Conservation (phyloP, 805 yeast genomes). For the Candida ponderosae region DNA sequence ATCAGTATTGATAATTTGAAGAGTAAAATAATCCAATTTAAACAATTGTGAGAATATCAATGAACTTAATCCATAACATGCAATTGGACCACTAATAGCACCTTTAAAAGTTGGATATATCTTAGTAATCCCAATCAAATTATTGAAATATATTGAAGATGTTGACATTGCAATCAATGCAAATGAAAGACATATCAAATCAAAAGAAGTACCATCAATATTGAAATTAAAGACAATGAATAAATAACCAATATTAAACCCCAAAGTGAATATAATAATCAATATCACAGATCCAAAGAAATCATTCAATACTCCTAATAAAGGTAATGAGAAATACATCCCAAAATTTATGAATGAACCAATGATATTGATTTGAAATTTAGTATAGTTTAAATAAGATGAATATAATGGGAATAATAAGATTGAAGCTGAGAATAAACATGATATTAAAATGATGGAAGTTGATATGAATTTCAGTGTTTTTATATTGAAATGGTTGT, state of each 20-base stretch:
- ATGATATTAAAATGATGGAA: conserved; percentile 35
- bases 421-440: conserved; percentile 78
- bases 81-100: conserved; percentile 82
- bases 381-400: conserved; percentile 58
- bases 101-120: conserved; percentile 73
- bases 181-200: conserved; percentile 41
- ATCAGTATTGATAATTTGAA: too few relatives aligned
- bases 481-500: background rate
- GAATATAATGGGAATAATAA: conserved; percentile 77
- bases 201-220: conserved; percentile 22
- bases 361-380: conserved; percentile 62
- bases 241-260: conserved; percentile 65
- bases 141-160: conserved; percentile 62
- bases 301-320: conserved; percentile 77
- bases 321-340: conserved; percentile 76
- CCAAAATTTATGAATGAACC: conserved; percentile 74
- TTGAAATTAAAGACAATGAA: conserved; percentile 27
- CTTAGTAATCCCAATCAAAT: conserved; percentile 75
- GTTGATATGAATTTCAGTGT: background rate
- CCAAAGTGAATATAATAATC: conserved; percentile 49
- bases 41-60: conserved; percentile 62
- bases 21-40: conserved; percentile 28
- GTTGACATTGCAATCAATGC: conserved; percentile 64
- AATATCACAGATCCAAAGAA: conserved; percentile 75
- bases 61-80: conserved; percentile 80